Percentiles rank a stretch among this genome's conserved stretches.
Evolutionary conservation across 208 protist species (phyloP).

Genomic region (Crithidia mellificae): DNA sequence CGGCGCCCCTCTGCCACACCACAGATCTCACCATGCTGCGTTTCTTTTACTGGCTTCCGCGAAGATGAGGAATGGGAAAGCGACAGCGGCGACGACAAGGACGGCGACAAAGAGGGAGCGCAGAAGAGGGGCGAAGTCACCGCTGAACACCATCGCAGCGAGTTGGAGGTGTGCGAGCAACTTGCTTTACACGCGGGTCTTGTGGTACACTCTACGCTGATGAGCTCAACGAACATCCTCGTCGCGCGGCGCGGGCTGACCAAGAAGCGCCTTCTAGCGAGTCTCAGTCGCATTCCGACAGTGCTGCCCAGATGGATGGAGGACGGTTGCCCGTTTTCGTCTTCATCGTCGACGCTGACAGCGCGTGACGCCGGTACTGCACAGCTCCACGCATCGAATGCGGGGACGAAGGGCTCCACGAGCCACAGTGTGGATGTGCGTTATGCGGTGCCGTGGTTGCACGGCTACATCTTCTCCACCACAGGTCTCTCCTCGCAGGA

Average conservation of each 20-base stretch:
- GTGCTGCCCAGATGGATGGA: conserved; percentile 59
- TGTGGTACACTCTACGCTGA: conserved; percentile 39
- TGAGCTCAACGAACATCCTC: conserved; percentile 48
- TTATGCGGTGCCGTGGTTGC: conserved; percentile 50
- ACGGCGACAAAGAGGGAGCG: not conserved
- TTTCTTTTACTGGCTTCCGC: conserved; percentile 38
- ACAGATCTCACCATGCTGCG: not conserved
- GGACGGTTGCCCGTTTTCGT: conserved; percentile 9
- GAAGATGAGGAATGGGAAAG: conserved; percentile 32
- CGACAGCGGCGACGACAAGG: not conserved
- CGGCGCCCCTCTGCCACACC: not conserved
- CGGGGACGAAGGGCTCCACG: not conserved
- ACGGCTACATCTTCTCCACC: conserved; percentile 67
- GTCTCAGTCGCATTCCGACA: conserved; percentile 50
- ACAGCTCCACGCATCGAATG: too few relatives aligned
- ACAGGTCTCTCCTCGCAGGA: conserved; percentile 50
- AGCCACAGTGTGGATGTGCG: not conserved
- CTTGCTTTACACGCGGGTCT: conserved; percentile 29
- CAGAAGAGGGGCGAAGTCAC: not conserved
- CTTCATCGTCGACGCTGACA: not conserved
- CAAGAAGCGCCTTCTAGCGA: conserved; percentile 66
- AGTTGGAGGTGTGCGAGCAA: conserved; percentile 4
- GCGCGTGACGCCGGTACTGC: not conserved
- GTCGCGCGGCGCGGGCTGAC: conserved; percentile 73
- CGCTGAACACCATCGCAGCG: not conserved